A percentile compares a stretch with the other conserved stretches of the same genome.
phyloP scores from a whole-genome alignment of 192 early-diverging fungal genomes.

The Gigaspora rosea region DNA sequence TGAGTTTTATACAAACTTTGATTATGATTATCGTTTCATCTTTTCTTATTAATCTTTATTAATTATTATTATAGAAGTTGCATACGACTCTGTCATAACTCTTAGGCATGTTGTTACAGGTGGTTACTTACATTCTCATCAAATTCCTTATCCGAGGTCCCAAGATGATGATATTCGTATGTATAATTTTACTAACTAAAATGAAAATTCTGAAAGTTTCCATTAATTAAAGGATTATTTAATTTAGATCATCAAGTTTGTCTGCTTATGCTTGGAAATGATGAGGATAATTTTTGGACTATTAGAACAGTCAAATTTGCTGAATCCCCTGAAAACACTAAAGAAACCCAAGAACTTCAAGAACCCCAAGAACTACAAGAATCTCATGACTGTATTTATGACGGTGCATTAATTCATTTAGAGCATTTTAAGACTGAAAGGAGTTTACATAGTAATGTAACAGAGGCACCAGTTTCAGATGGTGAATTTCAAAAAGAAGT shows the following conservation, averaged over 20 bases:
- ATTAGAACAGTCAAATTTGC: constrained; percentile 17
- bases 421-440: constrained; percentile 61
- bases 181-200: background rate
- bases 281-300: constrained; percentile 86
- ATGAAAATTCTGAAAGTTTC: background rate
- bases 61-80: constrained; percentile 52
- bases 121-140: constrained; percentile 80
- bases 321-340: no score
- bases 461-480: constrained; percentile 65
- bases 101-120: constrained; percentile 76
- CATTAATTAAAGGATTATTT: background rate
- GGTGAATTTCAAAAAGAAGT: constrained; percentile 77
- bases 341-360: no score
- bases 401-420: constrained; percentile 80
- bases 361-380: constrained; percentile 34
- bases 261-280: constrained; percentile 51
- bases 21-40: background rate
- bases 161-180: constrained; percentile 69
- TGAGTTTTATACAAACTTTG: constrained; percentile 31
- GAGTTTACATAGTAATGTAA: constrained; percentile 72
- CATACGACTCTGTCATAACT: constrained; percentile 62
- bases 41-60: background rate
- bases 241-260: constrained; percentile 47
- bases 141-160: constrained; percentile 56
- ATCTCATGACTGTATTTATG: constrained; percentile 52